phyloP scores from a whole-genome alignment of 805 yeast genomes.

The Kazachstania bromeliacearum region DNA sequence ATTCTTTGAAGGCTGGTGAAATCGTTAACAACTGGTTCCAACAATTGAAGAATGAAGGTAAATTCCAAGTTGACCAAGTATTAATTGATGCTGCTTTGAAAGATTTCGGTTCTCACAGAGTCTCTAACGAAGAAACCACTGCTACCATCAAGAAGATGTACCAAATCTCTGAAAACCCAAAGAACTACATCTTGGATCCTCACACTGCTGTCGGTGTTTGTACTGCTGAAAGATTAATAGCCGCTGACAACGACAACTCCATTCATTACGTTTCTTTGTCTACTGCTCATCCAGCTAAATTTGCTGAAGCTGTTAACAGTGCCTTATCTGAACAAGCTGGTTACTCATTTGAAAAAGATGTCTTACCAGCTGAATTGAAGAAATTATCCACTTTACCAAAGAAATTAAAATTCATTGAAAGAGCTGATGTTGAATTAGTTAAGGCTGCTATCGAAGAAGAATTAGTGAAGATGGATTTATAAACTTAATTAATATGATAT shows the following conservation, averaged over 20 bases:
- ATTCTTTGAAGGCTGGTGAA: constrained; percentile 67
- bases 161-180: constrained; percentile 40
- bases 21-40: constrained; percentile 68
- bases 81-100: constrained; percentile 57
- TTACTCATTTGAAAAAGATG: constrained; percentile 80
- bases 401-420: constrained; percentile 62
- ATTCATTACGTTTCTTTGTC: constrained; percentile 65
- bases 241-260: constrained; percentile 34
- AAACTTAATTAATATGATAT: constrained; percentile 2
- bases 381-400: constrained; percentile 61
- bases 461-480: constrained; percentile 41
- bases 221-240: constrained; percentile 57
- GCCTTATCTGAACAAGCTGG: constrained; percentile 58
- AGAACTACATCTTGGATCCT: constrained; percentile 83
- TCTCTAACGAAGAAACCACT: constrained; percentile 69
- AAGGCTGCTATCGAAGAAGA: constrained; percentile 70
- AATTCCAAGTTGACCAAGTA: constrained; percentile 57
- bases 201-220: constrained; percentile 93
- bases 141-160: constrained; percentile 68
- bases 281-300: constrained; percentile 98
- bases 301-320: constrained; percentile 87
- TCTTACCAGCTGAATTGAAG: constrained; percentile 80
- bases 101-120: constrained; percentile 72
- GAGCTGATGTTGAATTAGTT: constrained; percentile 63
- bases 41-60: constrained; percentile 65